phyloP scores from a whole-genome alignment of 495 filamentous ascomycete genomes.

The Alectoria sarmentosa region DNA sequence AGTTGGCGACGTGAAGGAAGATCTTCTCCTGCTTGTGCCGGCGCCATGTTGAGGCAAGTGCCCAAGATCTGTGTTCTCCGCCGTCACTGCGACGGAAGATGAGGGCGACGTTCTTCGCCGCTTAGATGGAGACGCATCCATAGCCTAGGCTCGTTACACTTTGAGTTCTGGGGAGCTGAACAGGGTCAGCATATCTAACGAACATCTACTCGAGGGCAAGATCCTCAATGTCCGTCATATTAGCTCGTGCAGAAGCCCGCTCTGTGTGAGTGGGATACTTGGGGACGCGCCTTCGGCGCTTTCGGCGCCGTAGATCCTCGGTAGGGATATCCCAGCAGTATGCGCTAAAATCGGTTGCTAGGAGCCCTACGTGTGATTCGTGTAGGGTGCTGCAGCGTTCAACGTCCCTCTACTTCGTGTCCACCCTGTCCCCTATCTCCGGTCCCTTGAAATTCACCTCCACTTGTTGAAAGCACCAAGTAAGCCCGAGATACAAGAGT shows the following conservation, averaged over 20 bases:
- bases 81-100: slow-evolving; percentile 30
- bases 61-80: slow-evolving; percentile 30
- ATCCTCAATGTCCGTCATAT: neutral
- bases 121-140: slow-evolving; percentile 54
- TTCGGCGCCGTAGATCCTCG: neutral
- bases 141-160: slow-evolving; percentile 21
- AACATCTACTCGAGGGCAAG: neutral
- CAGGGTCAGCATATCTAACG: neutral
- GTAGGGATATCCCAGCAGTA: too few species aligned
- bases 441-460: neutral
- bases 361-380: too few species aligned
- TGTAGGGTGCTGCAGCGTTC: too few species aligned
- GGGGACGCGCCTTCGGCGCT: neutral
- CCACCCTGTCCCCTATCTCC: neutral
- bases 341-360: too few species aligned
- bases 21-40: slow-evolving; percentile 33
- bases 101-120: slow-evolving; percentile 53
- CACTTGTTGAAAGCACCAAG: neutral
- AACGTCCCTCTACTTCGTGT: too few species aligned
- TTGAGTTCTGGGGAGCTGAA: neutral
- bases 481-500: neutral
- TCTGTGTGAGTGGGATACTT: neutral
- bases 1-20: slow-evolving; percentile 61
- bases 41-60: slow-evolving; percentile 27
- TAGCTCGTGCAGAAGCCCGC: neutral